A percentile compares a stretch with the other conserved stretches of the same genome.
phyloP scores from a whole-genome alignment of 106 monocot species.

The Chionographis japonica region DNA sequence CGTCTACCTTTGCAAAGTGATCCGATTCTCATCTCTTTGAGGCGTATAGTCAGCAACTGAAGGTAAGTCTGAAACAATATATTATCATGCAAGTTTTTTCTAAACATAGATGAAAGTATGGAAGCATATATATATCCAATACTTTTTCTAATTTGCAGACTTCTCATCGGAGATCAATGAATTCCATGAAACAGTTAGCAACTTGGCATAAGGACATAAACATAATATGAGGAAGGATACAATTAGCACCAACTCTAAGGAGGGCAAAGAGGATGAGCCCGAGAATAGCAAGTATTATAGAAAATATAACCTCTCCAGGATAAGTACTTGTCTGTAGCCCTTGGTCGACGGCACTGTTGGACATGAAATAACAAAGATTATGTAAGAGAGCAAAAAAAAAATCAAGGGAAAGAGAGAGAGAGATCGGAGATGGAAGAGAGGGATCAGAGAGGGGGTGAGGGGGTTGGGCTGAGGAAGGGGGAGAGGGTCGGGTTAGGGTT shows the following conservation, averaged over 20 bases:
- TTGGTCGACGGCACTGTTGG: slow-evolving; percentile 82
- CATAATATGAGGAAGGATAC: background rate
- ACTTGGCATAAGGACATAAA: too few relatives aligned
- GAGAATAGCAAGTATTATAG: slow-evolving; percentile 70
- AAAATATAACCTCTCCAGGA: slow-evolving; percentile 76
- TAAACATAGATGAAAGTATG: too few relatives aligned
- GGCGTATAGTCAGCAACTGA: slow-evolving; percentile 62
- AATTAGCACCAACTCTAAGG: slow-evolving; percentile 26
- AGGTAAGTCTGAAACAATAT: slow-evolving; percentile 71
- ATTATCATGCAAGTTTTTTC: background rate
- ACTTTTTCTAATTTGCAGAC: too few relatives aligned
- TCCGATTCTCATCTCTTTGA: slow-evolving; percentile 95
- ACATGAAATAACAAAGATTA: slow-evolving; percentile 11
- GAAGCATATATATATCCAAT: too few relatives aligned
- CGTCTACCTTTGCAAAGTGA: too few relatives aligned
- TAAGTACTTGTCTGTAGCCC: slow-evolving; percentile 79
- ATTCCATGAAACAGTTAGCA: background rate
- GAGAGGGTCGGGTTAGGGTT: too few relatives aligned
- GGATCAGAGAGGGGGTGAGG: too few relatives aligned
- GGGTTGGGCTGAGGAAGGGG: too few relatives aligned
- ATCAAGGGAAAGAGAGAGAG: too few relatives aligned
- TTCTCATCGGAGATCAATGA: background rate
- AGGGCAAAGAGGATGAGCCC: slow-evolving; percentile 95
- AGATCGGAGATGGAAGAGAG: too few relatives aligned
- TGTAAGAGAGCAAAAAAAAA: background rate